Evolutionary conservation across 805 yeast species (phyloP), one percentile per base, ranked within the genome.

Genomic region (Candida morakotiae): DNA sequence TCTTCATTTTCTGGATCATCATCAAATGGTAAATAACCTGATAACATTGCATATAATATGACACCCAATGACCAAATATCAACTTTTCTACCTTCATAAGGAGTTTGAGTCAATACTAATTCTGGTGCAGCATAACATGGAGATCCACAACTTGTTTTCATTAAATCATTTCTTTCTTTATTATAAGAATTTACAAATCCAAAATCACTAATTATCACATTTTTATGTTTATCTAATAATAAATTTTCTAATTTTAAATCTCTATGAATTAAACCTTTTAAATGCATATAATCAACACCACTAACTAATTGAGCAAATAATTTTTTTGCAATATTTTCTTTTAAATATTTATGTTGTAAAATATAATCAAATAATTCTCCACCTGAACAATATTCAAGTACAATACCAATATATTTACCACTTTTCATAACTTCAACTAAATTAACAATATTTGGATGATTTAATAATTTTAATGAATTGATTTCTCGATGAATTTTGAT

Each of bases 71-170:
- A 87, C 98, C 98, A 93, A 29, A 89, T 83, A 62, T 93, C 98
- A 22, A 87, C 97, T 60, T 87, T 88, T 44, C 87, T 76, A 16
- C 96, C 97, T 48, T 85, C 87, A 56, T 93, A 93, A 11, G 95
- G 88, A 37, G 80, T 75, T 45, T 81, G 86, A 9, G 91, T 83
- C 21, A 88, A 82, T 3, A 93, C 98, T 40, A 93, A 66, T 57
- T 93, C 98, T 0, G 98, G 98, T 1, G 98, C 98, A 0, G 98
- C 98, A 60, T 91, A 91, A 59, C 98, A 91, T 1, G 98, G 98
- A 2, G 96, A 87, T 1, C 98, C 98, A 60, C 98, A 91, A 25
- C 89, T 79, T 1, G 98, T 91, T 55, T 81, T 81, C 98, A 91
- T 93, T 31, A 87, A 65, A 56, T 87, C 96, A 46, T 73, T 57